Evolutionary conservation across 371 early-diverging fungal species (phyloP), one percentile per base, ranked within the genome.

Genomic region (Nematocida ironsii): DNA sequence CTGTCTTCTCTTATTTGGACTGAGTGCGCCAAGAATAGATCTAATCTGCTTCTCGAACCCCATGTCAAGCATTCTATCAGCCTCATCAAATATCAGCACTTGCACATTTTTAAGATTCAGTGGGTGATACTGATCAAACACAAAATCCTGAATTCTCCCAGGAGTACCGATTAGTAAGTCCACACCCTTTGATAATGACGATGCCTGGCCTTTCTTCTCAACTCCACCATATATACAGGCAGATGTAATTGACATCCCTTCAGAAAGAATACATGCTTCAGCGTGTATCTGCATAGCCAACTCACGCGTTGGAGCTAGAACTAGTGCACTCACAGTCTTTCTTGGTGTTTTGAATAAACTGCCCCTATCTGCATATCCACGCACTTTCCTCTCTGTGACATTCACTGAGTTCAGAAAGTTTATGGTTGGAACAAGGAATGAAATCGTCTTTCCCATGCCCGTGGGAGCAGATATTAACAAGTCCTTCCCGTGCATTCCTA

Each of bases 381-480:
- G 5, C 42, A 11, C 13, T 23, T 42, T 72, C 9, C 23, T 16
- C 40, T 9, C 9, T 25, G 27, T 40, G 67, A 1, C 54, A 18
- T n/a, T 20, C 27, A 18, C 18, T 18, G 33, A 16, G 16, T 45
- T 4, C 5, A 71, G 45, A 13, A 16, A 20, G 48, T 80, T 76
- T 44, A 86, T 75, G 90, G 68, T 90, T 89, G 60, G 91, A 86
- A 72, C 89, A 89, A 56, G 91, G 84, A 90, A 92, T 1, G 91
- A 90, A 44, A 91, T 89, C 5, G 92, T 91, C 82, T 92, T 92
- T 54, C 97, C 97, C 66, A 92, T 92, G 5, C 99, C 99, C 0
- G 99, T 99, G 83, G 95, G 96, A n/a, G 99, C 98, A 39, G 97
- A 93, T 27, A 95, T 94, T 85, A 99, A 93, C 6, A 98, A 92